A percentile compares a stretch with the other conserved stretches of the same genome.
phyloP scores from a whole-genome alignment of 305 asterid genomes.

The Fraxinus nigra region DNA sequence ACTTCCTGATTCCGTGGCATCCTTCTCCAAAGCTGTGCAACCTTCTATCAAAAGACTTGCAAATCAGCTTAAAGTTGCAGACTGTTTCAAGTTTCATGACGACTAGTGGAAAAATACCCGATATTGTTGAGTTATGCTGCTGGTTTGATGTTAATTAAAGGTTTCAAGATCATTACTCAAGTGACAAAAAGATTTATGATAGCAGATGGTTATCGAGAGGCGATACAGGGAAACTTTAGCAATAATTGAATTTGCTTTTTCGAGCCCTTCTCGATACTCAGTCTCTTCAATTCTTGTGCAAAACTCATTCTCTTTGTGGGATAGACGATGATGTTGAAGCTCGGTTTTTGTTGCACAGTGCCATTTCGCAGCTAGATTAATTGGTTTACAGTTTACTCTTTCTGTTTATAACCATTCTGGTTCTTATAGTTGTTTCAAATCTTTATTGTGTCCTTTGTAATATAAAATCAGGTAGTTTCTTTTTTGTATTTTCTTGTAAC shows the following conservation, averaged over 20 bases:
- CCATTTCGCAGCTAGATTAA: conserved; percentile 8
- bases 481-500: background rate
- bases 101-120: conserved; percentile 2
- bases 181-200: conserved; percentile 8
- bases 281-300: background rate
- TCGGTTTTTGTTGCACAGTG: conserved; percentile 6
- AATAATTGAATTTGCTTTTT: background rate
- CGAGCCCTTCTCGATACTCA: background rate
- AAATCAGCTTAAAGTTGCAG: conserved; percentile 54
- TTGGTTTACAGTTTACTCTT: conserved; percentile 13
- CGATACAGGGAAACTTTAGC: background rate
- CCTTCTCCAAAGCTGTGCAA: conserved; percentile 59
- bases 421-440: conserved; percentile 15
- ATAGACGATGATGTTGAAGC: background rate
- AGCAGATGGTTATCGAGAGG: background rate
- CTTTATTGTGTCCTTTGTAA: conserved; percentile 35
- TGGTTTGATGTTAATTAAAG: background rate
- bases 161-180: background rate
- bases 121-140: conserved; percentile 3
- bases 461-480: conserved; percentile 25
- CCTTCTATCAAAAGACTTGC: conserved; percentile 66
- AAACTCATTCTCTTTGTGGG: background rate
- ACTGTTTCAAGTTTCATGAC: conserved; percentile 48
- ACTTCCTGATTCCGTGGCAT: conserved; percentile 63
- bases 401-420: conserved; percentile 12